phyloP scores from a whole-genome alignment of 2,329 filamentous ascomycete genomes.

The Fusarium beomiforme region DNA sequence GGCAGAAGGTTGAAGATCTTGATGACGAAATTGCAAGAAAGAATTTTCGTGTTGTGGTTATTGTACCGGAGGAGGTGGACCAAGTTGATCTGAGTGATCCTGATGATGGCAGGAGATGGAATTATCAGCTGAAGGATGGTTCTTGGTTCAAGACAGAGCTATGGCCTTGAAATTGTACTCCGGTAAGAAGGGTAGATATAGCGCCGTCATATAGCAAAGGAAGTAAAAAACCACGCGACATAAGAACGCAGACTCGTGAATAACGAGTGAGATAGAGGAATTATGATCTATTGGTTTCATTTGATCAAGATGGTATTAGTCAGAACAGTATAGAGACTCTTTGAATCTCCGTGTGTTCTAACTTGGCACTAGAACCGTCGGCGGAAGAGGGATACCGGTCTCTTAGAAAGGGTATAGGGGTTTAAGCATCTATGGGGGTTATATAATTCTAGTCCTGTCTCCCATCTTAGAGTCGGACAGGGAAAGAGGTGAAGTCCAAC shows the following conservation, averaged over 20 bases:
- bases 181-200: no score
- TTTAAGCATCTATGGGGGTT: neutral
- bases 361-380: neutral
- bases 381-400: neutral
- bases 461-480: neutral
- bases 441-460: neutral
- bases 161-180: conserved; percentile 63
- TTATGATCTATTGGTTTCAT: neutral
- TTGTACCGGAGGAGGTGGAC: conserved; percentile 82
- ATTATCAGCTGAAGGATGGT: conserved; percentile 68
- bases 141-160: conserved; percentile 76
- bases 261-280: neutral
- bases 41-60: conserved; percentile 86
- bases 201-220: neutral
- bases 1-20: conserved; percentile 75
- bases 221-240: neutral
- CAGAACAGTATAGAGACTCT: no score
- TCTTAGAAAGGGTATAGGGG: neutral
- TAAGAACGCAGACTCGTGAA: neutral
- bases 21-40: conserved; percentile 75
- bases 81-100: conserved; percentile 76
- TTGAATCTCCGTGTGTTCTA: neutral
- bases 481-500: neutral
- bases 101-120: conserved; percentile 69
- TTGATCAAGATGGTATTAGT: neutral